Conservation (phyloP, 2,329 filamentous ascomycete species). For the Tolypocladium tundrense region DNA sequence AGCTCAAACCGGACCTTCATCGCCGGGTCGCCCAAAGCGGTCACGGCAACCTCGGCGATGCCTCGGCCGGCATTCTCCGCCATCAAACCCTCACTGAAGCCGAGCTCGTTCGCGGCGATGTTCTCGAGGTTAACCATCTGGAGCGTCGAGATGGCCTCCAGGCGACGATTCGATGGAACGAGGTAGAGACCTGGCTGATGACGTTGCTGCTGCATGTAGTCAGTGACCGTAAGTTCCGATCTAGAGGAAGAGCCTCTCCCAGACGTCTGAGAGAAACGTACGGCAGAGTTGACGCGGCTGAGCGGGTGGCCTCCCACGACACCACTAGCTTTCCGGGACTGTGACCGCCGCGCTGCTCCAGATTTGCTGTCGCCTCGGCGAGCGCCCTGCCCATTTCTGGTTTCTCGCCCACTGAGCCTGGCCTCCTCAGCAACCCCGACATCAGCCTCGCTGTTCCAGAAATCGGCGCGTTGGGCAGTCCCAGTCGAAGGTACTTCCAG, state of each 20-base stretch:
- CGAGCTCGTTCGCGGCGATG: conserved; percentile 77
- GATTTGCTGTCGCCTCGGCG: conserved; percentile 44
- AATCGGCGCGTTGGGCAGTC: conserved; percentile 35
- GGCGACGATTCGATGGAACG: conserved; percentile 42
- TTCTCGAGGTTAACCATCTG: conserved; percentile 92
- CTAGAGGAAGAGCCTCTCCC: conserved; percentile 17
- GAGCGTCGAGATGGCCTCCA: conserved; percentile 58
- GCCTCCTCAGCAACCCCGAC: conserved; percentile 42
- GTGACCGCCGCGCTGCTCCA: conserved; percentile 36
- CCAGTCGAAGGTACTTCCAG: conserved; percentile 47
- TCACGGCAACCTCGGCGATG: conserved; percentile 73
- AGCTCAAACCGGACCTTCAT: conserved; percentile 42
- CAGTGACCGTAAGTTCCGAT: conserved; percentile 21
- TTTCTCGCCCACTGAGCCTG: conserved; percentile 37
- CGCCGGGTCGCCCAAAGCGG: conserved; percentile 53
- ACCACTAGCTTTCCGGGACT: conserved; percentile 46
- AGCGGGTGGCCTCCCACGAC: conserved; percentile 27
- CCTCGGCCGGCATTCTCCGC: conserved; percentile 84
- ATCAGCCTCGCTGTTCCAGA: conserved; percentile 68
- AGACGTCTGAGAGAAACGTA: conserved; percentile 23
- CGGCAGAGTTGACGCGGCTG: conserved; percentile 37
- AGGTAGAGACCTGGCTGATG: conserved; percentile 40
- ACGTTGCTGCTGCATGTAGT: conserved; percentile 22
- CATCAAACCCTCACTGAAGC: conserved; percentile 81
- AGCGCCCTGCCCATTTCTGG: conserved; percentile 38